A percentile compares a stretch with the other conserved stretches of the same genome.
Conservation (phyloP, 2,329 filamentous ascomycete species). For the Neoascochyta sp. region DNA sequence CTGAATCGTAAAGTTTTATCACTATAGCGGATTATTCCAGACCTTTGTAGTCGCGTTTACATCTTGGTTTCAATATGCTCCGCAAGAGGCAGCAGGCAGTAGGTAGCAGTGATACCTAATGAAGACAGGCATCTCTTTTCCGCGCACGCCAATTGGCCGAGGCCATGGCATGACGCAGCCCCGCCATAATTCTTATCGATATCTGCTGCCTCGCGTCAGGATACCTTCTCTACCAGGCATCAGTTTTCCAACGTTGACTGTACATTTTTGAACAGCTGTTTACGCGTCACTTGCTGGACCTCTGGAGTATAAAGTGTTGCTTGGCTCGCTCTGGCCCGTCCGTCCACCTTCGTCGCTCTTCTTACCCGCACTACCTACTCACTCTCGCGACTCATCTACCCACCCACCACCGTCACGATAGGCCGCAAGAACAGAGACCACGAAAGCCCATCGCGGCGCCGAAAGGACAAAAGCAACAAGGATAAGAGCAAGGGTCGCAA, state of each 20-base stretch:
- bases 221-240: too few species aligned
- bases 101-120: too few species aligned
- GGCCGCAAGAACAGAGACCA: conserved; percentile 49
- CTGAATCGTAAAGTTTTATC: too few species aligned
- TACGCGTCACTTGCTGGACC: background rate
- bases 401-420: conserved; percentile 40
- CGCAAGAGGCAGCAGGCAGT: too few species aligned
- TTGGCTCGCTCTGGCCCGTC: too few species aligned
- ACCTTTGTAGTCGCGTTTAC: too few species aligned
- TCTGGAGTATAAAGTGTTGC: too few species aligned
- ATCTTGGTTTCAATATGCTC: too few species aligned
- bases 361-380: background rate
- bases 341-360: too few species aligned
- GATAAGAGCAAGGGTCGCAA: conserved; percentile 29
- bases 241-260: conserved; percentile 1
- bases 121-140: too few species aligned
- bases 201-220: conserved; percentile 2
- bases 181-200: conserved; percentile 3
- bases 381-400: background rate
- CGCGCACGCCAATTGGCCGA: conserved; percentile 7
- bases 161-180: conserved; percentile 6
- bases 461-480: conserved; percentile 26
- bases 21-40: too few species aligned
- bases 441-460: conserved; percentile 27
- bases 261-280: conserved; percentile 1